Base-by-base conservation (phyloP, 164 flowering plant genomes). In the Vitis rotundifolia region DNA sequence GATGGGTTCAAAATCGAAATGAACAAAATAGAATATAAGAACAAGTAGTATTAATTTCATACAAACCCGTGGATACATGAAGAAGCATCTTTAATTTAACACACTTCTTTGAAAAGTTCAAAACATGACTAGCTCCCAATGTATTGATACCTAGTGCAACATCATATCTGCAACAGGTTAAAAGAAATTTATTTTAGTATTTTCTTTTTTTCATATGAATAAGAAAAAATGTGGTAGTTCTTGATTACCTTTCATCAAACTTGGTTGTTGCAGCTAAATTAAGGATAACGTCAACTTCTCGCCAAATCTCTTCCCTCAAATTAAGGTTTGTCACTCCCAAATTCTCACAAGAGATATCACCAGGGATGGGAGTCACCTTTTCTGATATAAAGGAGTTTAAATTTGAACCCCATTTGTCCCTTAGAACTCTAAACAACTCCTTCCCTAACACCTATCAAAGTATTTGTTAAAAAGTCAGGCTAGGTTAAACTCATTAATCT, bases 211-310 rank as follows among this genome's bases (percentile, higher is more conserved):
- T 61, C 44, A 11, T 31, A 63, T 28, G n/a, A 47, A 63, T 37
- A 4, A 31, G 1, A 22, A 31, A 31, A 31, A 4, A 31, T 4
- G 44, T 2, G 44, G 44, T 31, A 31, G 44, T 31, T 31, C 44
- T 3, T 29, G 3, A 11, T 8, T 70, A 79, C 82, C 82, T 73
- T 50, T 76, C 82, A 60, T 76, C 86, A 76, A 90, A 90, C 54
- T 81, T 78, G 54, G 87, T 84, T 0, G 87, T 83, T 15, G 96
- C 96, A 76, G 96, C 96, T 37, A 78, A 67, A 66, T 88, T 87
- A 14, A 86, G 68, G 9, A 90, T 75, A 13, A 81, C 15, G 9
- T 88, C 85, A 5, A 87, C 57, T 57, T 88, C 83, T 15, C 55
- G 64, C 68, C 74, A 75, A 74, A 88, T 68, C 49, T 82, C 81